phyloP scores from a whole-genome alignment of 2,329 filamentous ascomycete species.

The Westerdykella ornata region DNA sequence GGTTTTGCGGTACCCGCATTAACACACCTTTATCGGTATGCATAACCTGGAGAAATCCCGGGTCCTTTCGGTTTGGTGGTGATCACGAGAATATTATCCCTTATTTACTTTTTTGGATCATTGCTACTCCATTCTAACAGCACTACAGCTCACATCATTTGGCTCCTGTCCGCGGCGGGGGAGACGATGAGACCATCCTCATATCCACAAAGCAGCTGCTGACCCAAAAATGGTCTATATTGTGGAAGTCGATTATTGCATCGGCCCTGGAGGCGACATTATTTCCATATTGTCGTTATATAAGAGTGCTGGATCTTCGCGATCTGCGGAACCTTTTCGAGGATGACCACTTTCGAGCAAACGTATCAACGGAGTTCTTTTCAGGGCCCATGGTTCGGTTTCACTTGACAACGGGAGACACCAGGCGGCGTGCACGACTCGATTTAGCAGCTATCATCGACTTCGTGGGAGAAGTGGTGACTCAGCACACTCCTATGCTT shows the following conservation, averaged over 20 bases:
- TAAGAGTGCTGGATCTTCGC: slow-evolving; percentile 57
- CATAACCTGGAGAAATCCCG: neutral
- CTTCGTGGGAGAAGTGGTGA: slow-evolving; percentile 46
- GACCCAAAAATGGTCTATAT: slow-evolving; percentile 53
- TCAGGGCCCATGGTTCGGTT: slow-evolving; percentile 43
- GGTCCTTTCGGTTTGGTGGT: neutral
- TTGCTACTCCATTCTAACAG: neutral
- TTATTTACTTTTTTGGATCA: neutral
- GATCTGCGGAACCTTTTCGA: slow-evolving; percentile 55
- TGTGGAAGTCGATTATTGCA: slow-evolving; percentile 63
- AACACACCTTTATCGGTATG: slow-evolving; percentile 57
- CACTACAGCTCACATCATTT: slow-evolving; percentile 38
- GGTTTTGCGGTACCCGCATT: slow-evolving; percentile 54
- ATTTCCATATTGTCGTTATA: slow-evolving; percentile 64
- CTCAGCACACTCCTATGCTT: slow-evolving; percentile 47
- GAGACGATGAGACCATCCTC: slow-evolving; percentile 37
- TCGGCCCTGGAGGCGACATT: slow-evolving; percentile 57
- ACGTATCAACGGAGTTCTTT: slow-evolving; percentile 54
- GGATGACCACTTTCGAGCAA: slow-evolving; percentile 53
- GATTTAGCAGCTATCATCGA: slow-evolving; percentile 41
- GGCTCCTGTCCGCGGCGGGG: slow-evolving; percentile 41
- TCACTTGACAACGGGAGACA: slow-evolving; percentile 22
- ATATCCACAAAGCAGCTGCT: slow-evolving; percentile 41
- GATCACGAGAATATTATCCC: neutral
- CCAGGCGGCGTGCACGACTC: slow-evolving; percentile 29